Evolutionary conservation across 2,329 filamentous ascomycete genomes (phyloP).

Genomic region (Knufia petricola): DNA sequence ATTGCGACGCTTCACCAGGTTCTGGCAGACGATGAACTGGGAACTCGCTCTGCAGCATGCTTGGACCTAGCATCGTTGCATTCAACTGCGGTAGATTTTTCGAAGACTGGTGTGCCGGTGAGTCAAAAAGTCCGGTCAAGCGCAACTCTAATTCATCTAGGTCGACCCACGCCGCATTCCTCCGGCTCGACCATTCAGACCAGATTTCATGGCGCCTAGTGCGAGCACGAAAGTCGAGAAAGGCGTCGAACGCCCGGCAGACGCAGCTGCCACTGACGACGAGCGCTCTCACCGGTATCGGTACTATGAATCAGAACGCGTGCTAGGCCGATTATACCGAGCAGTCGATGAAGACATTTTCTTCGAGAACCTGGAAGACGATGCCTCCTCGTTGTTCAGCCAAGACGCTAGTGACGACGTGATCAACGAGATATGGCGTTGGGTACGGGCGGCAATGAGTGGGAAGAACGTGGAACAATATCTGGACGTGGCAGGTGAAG

Average conservation of each 20-base stretch:
- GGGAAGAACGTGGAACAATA: constrained; percentile 13
- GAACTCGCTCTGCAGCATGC: constrained; percentile 47
- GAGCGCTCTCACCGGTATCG: constrained; percentile 24
- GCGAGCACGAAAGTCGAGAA: constrained; percentile 11
- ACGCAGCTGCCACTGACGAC: constrained; percentile 37
- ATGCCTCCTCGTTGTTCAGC: constrained; percentile 15
- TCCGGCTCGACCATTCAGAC: constrained; percentile 29
- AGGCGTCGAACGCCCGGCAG: constrained; percentile 16
- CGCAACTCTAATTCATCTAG: constrained; percentile 22
- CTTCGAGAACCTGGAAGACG: constrained; percentile 43
- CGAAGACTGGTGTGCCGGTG: constrained; percentile 59
- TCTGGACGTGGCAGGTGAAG: constrained; percentile 14
- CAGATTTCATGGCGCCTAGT: constrained; percentile 42
- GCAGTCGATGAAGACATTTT: constrained; percentile 65
- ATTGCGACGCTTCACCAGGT: constrained; percentile 58
- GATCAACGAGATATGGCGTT: constrained; percentile 23
- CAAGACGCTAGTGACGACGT: constrained; percentile 12
- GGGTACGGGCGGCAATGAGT: constrained; percentile 17
- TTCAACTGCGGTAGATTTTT: constrained; percentile 65
- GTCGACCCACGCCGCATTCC: constrained; percentile 42
- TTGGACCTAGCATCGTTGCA: constrained; percentile 51
- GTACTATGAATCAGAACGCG: constrained; percentile 60
- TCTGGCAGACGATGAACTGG: constrained; percentile 50
- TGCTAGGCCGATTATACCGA: constrained; percentile 62
- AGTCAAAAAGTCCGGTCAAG: neutral